Conservation (phyloP, 2,329 filamentous ascomycete genomes). For the Penicillium sp. region DNA sequence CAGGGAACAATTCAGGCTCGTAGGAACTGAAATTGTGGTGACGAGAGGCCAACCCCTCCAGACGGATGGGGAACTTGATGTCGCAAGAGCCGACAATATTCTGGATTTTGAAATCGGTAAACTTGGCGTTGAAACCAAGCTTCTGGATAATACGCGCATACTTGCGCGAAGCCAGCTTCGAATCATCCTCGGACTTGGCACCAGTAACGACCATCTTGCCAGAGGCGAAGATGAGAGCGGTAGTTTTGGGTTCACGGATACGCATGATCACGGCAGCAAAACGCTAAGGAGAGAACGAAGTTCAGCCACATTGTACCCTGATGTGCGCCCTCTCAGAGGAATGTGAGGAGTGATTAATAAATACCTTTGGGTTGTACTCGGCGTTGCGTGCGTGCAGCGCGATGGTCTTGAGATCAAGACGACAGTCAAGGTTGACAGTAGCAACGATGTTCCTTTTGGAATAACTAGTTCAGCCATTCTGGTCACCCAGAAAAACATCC, state of each 20-base stretch:
- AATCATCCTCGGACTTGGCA: slow-evolving; percentile 97
- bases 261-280: slow-evolving; percentile 99
- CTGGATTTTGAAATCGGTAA: slow-evolving; percentile 99
- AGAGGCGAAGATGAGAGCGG: slow-evolving; percentile 93
- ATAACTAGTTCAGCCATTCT: slow-evolving; percentile 51
- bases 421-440: slow-evolving; percentile 96
- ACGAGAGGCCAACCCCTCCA: slow-evolving; percentile 91
- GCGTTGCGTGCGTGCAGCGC: slow-evolving; percentile 96
- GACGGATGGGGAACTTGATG: slow-evolving; percentile 97
- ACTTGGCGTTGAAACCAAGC: slow-evolving; percentile 98
- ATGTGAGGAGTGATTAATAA: slow-evolving; percentile 27
- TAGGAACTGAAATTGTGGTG: slow-evolving; percentile 99
- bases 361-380: slow-evolving; percentile 97
- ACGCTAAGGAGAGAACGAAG: slow-evolving; percentile 63
- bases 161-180: slow-evolving; percentile 93
- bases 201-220: slow-evolving; percentile 99
- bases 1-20: slow-evolving; percentile 96
- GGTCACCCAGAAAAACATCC: slow-evolving; percentile 46
- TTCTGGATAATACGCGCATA: slow-evolving; percentile 99
- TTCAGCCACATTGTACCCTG: slow-evolving; percentile 49
- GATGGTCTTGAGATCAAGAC: slow-evolving; percentile 97
- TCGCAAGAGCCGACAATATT: slow-evolving; percentile 99
- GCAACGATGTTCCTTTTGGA: slow-evolving; percentile 91
- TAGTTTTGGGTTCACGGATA: slow-evolving; percentile 98
- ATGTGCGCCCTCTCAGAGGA: slow-evolving; percentile 31